Evolutionary conservation across 352 stramenopile genomes (phyloP), one percentile per base, ranked within the genome.

Genomic region (Bremia lactucae): DNA sequence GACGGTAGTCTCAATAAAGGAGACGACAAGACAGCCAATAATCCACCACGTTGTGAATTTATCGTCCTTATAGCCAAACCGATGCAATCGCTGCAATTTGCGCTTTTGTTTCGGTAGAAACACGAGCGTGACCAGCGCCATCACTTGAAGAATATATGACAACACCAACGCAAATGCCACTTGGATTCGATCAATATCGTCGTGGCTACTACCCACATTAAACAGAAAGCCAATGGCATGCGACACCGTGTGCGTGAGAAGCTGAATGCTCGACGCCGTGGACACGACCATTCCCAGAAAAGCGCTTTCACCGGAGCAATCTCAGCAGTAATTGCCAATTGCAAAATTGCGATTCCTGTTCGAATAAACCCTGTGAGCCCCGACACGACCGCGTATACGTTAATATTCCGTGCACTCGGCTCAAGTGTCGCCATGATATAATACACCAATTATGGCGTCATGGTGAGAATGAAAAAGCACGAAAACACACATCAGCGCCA

Each of bases 101-200:
- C 49, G 40, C 33, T 77, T 79, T 50, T 83, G 70, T 13, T 55
- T 59, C 0, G 72, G 69, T n/a, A 80, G 29, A 39, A 76, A 75
- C 7, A 59, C 37, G 11, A 83, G 44, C 2, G 55, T 62, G 10
- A 68, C 52, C 5, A 71, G 46, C 13, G 60, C 66, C 6, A 83
- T 14, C 5, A 75, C 18, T 43, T 73, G 61, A 42, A 76, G 57
- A 14, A 52, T 47, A 46, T 68, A 73, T 31, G 57, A 75, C 13
- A 79, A 52, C 1, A 65, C 46, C n/a, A 83, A 36, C 6, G 59
- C 61, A 19, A 72, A 52, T 15, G 61, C 51, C 37, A 80, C 66
- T 24, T 61, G 56, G 37, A 58, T 53, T 10, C 37, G 28, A 10
- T 59, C 47, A 11, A 52, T 29, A 43, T 59, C 56, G 31, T 21